These are phyloP conservation scores for Fermentozyma sake DNA, from an alignment of 1,139 yeast species.

Conservation along the genomic window DNA sequence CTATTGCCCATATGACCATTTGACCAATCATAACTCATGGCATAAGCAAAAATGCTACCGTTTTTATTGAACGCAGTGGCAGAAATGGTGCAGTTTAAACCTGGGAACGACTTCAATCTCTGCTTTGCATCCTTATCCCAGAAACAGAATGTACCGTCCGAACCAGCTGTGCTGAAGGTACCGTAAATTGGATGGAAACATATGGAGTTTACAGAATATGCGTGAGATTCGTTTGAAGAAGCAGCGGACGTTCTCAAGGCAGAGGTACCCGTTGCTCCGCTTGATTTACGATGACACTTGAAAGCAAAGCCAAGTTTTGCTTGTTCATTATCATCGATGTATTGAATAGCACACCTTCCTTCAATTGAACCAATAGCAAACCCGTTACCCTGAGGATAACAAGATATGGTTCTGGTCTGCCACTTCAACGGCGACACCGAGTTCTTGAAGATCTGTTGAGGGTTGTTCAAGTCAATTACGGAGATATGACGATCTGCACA, in stretches of 20 bases:
- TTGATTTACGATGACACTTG: conserved; percentile 81
- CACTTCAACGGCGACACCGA: conserved; percentile 79
- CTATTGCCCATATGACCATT: conserved; percentile 80
- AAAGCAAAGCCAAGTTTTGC: conserved; percentile 75
- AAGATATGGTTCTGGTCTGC: conserved; percentile 80
- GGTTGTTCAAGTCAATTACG: conserved; percentile 75
- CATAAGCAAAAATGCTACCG: conserved; percentile 88
- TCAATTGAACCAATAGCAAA: conserved; percentile 92
- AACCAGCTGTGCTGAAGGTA: conserved; percentile 90
- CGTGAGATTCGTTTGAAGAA: conserved; percentile 44
- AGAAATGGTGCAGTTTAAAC: conserved; percentile 68
- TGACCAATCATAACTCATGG: conserved; percentile 92
- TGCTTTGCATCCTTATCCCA: conserved; percentile 97
- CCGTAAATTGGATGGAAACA: conserved; percentile 87
- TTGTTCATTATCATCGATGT: conserved; percentile 80
- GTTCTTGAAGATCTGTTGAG: conserved; percentile 76
- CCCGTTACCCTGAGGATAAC: conserved; percentile 88
- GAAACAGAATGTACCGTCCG: conserved; percentile 89
- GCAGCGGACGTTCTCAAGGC: conserved; percentile 29
- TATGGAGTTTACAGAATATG: conserved; percentile 77
- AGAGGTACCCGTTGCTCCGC: conserved; percentile 18
- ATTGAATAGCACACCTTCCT: conserved; percentile 96
- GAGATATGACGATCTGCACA: conserved; percentile 87
- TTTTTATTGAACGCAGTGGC: conserved; percentile 76
- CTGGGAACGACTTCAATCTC: conserved; percentile 77